A percentile compares a stretch with the other conserved stretches of the same genome.
phyloP scores from a whole-genome alignment of 176 grass and related monocot species.

The Bothriochloa decipiens region DNA sequence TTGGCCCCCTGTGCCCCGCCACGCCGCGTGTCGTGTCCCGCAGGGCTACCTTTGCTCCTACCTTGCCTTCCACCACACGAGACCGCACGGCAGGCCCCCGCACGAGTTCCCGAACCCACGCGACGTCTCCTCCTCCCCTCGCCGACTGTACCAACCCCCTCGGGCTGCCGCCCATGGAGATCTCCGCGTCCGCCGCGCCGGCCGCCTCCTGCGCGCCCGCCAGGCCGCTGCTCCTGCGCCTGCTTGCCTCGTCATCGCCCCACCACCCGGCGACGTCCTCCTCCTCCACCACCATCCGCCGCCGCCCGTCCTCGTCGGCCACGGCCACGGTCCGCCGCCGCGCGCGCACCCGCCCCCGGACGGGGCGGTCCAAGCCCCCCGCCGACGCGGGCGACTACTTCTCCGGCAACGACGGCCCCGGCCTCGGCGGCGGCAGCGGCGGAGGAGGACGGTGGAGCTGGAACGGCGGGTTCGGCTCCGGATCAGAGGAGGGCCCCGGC shows the following conservation, averaged over 20 bases:
- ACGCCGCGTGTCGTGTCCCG: too few relatives aligned
- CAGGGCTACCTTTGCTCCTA: too few relatives aligned
- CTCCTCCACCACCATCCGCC: conserved; percentile 5
- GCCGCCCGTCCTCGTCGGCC: conserved; percentile 22
- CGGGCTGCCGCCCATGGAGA: conserved; percentile 26
- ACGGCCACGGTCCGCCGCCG: conserved; percentile 50
- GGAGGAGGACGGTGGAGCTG: too few relatives aligned
- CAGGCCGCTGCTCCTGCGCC: conserved; percentile 26
- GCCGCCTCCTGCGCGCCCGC: conserved; percentile 20
- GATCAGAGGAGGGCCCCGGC: conserved; percentile 17
- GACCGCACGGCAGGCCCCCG: too few relatives aligned
- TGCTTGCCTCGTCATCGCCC: conserved; percentile 18
- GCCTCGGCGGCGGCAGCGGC: conserved; percentile 4
- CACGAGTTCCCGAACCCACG: too few relatives aligned
- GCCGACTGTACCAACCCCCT: neutral
- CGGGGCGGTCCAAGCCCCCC: conserved; percentile 38
- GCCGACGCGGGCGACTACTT: conserved; percentile 42
- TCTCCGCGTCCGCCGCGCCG: conserved; percentile 43
- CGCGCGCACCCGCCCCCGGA: conserved; percentile 47
- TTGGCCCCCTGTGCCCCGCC: too few relatives aligned
- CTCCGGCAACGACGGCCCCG: conserved; percentile 47
- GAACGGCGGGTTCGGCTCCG: conserved; percentile 1
- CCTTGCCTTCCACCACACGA: too few relatives aligned
- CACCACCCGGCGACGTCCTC: neutral
- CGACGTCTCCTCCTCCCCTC: neutral